These are phyloP conservation scores for Immersiella caudata DNA, from an alignment of 495 filamentous ascomycete genomes.

Conservation along the genomic window DNA sequence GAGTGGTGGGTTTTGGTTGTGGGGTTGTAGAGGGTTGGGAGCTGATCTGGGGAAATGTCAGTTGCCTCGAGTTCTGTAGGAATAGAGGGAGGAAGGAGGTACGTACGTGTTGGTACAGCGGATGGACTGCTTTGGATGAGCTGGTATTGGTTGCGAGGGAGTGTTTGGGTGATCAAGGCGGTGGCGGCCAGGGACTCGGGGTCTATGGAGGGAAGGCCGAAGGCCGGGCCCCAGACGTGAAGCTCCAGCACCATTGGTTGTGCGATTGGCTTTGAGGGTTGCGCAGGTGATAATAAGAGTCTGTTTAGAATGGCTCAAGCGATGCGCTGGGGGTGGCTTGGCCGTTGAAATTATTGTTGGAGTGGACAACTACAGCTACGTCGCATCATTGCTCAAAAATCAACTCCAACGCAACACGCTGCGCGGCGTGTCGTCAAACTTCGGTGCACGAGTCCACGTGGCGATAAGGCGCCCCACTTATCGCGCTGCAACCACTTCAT, in stretches of 20 bases:
- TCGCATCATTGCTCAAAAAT: not conserved
- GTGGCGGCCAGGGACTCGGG: constrained; percentile 82
- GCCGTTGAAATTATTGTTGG: not conserved
- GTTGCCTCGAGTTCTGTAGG: not conserved
- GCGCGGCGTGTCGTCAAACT: not conserved
- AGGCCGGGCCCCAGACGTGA: constrained; percentile 90
- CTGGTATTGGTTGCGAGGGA: constrained; percentile 66
- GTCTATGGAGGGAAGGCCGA: constrained; percentile 85
- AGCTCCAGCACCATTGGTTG: constrained; percentile 51
- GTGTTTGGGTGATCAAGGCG: constrained; percentile 64
- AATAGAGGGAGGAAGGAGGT: not conserved
- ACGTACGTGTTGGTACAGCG: constrained; percentile 75
- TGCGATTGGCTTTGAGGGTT: not conserved
- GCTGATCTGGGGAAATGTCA: constrained; percentile 58
- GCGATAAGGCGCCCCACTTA: constrained; percentile 7
- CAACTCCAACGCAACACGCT: not conserved
- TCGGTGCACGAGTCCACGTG: constrained; percentile 12
- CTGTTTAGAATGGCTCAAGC: not conserved
- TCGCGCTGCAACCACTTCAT: constrained; percentile 2
- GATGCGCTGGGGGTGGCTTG: not conserved
- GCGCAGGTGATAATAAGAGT: no score
- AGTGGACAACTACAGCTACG: no score
- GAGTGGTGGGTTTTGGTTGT: constrained; percentile 57
- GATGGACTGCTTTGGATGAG: constrained; percentile 74
- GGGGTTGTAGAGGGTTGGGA: constrained; percentile 72